Evolutionary conservation across 768 basidiomycete genomes (phyloP), one percentile per base, ranked within the genome.

Genomic region (Termitomyces eurrhizus): DNA sequence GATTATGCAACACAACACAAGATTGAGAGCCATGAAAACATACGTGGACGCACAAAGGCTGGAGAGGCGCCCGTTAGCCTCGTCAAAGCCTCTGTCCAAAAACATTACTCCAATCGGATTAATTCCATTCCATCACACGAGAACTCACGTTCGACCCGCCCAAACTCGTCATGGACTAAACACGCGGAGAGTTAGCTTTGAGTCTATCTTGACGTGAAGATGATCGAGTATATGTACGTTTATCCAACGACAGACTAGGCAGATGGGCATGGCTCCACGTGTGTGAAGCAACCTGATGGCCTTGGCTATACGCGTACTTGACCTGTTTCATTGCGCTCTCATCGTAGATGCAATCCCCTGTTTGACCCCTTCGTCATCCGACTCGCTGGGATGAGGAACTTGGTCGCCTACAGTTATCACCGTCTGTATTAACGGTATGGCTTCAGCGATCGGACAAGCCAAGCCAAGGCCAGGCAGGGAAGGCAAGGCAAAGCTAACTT

Each of bases 211-310:
- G 18, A n/a, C 26, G 7, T 33, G 4, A 7, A 13, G 7, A 7
- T 35, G 33, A 16, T 18, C 1, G 14, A 39, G 63, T 72, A 44
- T 49, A 76, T 75, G 66, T 63, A 76, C 76, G 66, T 63, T 78
- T 66, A 33, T 72, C 71, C 67, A 66, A 67, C 1, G 64, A 67
- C 21, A 78, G 70, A 2, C 64, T 68, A 1, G 67, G 64, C 4
- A 80, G 67, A 45, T 77, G 65, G 14, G 68, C 66, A 61, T 81
- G 79, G 8, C 65, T 66, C 80, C 80, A 81, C 4, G 79, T 80
- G 59, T 81, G 80, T 37, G 78, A 79, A 5, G 70, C 78, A 54
- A 81, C 57, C 64, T 77, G 76, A 62, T 81, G 80, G 12, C 78
- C 79, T 21, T 72, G 67, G 52, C 67, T 62, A 51, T 74, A 76